Evolutionary conservation across 441 rosid species (phyloP).

Genomic region (Biscutella laevigata): DNA sequence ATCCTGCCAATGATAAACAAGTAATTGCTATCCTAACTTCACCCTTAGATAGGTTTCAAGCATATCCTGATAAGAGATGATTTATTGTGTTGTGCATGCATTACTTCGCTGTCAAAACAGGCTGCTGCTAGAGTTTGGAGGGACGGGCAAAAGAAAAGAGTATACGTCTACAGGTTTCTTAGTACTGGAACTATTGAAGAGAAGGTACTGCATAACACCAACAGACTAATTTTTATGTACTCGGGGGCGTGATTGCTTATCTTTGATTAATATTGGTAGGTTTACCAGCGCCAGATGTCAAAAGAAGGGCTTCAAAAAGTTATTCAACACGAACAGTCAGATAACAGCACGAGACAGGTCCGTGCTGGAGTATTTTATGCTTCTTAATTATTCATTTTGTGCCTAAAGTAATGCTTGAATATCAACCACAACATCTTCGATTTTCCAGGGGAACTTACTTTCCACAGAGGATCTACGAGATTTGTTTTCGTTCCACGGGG

Average conservation of each 20-base stretch:
- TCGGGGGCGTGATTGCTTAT: constrained; percentile 13
- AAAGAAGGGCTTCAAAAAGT: constrained; percentile 99
- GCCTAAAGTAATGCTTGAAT: constrained; percentile 9
- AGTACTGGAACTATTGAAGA: constrained; percentile 98
- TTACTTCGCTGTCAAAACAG: constrained; percentile 33
- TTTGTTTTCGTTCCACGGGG: constrained; percentile 72
- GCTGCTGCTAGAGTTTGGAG: constrained; percentile 99
- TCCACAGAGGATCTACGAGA: constrained; percentile 85
- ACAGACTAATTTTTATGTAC: neutral
- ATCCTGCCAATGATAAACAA: constrained; percentile 99
- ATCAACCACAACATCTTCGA: constrained; percentile 12
- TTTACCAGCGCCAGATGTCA: constrained; percentile 96
- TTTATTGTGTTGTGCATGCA: constrained; percentile 20
- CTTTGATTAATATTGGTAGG: constrained; percentile 40
- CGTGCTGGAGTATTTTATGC: constrained; percentile 8
- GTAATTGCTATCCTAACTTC: constrained; percentile 34
- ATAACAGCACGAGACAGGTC: constrained; percentile 45
- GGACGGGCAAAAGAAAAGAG: constrained; percentile 99
- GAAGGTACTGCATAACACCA: constrained; percentile 47
- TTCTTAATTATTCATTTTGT: constrained; percentile 8
- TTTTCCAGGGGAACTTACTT: constrained; percentile 69
- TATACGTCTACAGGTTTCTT: constrained; percentile 83
- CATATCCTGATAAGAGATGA: constrained; percentile 9
- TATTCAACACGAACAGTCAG: constrained; percentile 66
- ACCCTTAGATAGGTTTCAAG: neutral